These are phyloP conservation scores for Ophiocordyceps robertsii DNA, from an alignment of 2,329 filamentous ascomycete genomes.

Conservation along the genomic window DNA sequence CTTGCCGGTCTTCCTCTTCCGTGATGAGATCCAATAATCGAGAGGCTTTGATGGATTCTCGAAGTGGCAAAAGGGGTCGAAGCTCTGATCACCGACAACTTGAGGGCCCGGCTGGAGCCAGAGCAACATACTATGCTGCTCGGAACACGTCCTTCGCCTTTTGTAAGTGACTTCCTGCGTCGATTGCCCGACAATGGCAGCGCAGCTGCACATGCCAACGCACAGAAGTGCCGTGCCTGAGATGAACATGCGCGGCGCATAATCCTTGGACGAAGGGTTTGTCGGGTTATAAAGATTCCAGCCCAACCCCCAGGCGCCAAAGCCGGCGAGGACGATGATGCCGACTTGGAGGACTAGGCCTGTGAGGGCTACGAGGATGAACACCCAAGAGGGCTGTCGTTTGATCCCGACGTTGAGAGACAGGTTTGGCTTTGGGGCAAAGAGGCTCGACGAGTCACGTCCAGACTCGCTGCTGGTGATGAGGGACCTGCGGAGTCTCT, in stretches of 20 bases:
- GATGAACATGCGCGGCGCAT: conserved; percentile 9
- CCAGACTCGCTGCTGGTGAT: not conserved
- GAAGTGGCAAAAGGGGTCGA: conserved; percentile 8
- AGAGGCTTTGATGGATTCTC: conserved; percentile 2
- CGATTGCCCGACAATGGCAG: conserved; percentile 8
- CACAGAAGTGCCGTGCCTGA: conserved; percentile 7
- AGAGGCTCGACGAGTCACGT: not conserved
- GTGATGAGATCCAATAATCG: conserved; percentile 4
- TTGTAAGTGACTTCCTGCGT: conserved; percentile 6
- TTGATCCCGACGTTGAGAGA: conserved; percentile 6
- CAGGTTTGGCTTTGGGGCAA: conserved; percentile 5
- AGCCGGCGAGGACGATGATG: conserved; percentile 6
- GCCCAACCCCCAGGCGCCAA: conserved; percentile 5
- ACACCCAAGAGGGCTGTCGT: conserved; percentile 3
- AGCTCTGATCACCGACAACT: conserved; percentile 11
- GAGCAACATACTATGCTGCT: conserved; percentile 1
- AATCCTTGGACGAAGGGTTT: conserved; percentile 1
- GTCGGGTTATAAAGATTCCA: conserved; percentile 2
- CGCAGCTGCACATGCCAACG: conserved; percentile 9
- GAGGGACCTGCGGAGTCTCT: not conserved
- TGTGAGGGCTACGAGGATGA: conserved; percentile 2
- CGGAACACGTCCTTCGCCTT: not conserved
- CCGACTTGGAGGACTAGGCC: conserved; percentile 6
- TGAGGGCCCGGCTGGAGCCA: conserved; percentile 11
- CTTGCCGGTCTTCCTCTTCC: not conserved